Base-by-base conservation (phyloP, 306 rosid genomes). In the Senna tora region DNA sequence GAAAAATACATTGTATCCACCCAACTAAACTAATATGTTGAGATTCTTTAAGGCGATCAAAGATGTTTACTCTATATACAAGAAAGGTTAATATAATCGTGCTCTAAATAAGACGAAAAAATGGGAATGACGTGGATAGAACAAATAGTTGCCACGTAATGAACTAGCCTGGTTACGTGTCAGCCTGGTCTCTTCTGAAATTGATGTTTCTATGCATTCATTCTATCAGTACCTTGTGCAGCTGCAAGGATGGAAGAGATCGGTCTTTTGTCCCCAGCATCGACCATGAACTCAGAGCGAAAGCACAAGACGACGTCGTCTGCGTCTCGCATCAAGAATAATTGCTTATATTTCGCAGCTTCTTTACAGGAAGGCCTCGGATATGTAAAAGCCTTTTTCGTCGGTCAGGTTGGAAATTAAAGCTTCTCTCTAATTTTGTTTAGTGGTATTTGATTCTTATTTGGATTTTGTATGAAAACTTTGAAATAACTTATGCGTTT, bases 381-480 rank as follows among this genome's bases (percentile, higher is more conserved):
- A 20, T 79, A 79, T 67, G 71, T 73, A 17, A 83, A 67, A 67
- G 87, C 84, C 43, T 75, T 64, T 32, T 75, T 79, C 58, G 68
- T 83, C 7, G 87, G 87, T 39, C 76, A 83, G 87, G 87, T 82
- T 55, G 9, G 33, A 20, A 54, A n/a, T n/a, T n/a, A n/a, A n/a
- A 5, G 39, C 43, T 32, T 53, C 36, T 47, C 43, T 10, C 15
- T 13, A 25, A 25, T 25, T 25, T 25, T 1, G 30, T 25, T 25
- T 25, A n/a, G n/a, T 3, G 30, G 30, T 25, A 25, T 25, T 25
- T 25, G 30, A 25, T 25, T 25, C 30, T 25, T 25, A 25, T 25
- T 25, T 25, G 30, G 30, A 25, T 25, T 3, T 1, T 25, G 30
- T 25, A 25, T 25, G 30, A n/a, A n/a, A n/a, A n/a, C n/a, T n/a